Conservation (phyloP, 768 basidiomycete species). For the Exidia glandulosa region DNA sequence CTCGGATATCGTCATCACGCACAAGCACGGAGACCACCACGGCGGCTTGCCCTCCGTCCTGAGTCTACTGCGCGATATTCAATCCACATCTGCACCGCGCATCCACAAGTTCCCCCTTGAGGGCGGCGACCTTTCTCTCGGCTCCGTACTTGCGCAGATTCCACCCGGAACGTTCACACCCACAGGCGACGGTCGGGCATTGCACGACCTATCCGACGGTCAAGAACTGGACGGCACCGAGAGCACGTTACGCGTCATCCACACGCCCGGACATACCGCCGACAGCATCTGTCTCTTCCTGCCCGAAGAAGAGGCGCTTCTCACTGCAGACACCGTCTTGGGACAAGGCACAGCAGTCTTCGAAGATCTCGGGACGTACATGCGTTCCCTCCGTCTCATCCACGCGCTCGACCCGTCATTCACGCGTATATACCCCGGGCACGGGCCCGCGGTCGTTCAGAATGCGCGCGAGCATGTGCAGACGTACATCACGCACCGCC, state of each 20-base stretch:
- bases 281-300: slow-evolving; percentile 76
- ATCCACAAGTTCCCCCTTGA: slow-evolving; percentile 58
- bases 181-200: slow-evolving; percentile 26
- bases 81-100: slow-evolving; percentile 36
- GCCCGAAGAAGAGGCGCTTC: slow-evolving; percentile 59
- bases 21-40: slow-evolving; percentile 83
- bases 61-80: slow-evolving; percentile 44
- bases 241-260: slow-evolving; percentile 49
- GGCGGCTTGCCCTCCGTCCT: slow-evolving; percentile 67
- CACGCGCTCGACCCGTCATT: background rate
- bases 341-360: slow-evolving; percentile 88
- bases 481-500: slow-evolving; percentile 70
- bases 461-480: slow-evolving; percentile 51
- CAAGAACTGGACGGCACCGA: slow-evolving; percentile 35
- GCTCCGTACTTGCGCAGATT: slow-evolving; percentile 28
- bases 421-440: background rate
- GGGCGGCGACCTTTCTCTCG: slow-evolving; percentile 14
- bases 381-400: slow-evolving; percentile 52
- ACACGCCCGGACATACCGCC: slow-evolving; percentile 83
- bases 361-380: slow-evolving; percentile 65
- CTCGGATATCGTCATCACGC: slow-evolving; percentile 86
- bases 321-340: slow-evolving; percentile 85
- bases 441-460: slow-evolving; percentile 49
- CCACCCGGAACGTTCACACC: slow-evolving; percentile 36
- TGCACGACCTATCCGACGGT: slow-evolving; percentile 49